Evolutionary conservation across 2,329 filamentous ascomycete genomes (phyloP), one percentile per base, ranked within the genome.

Genomic region (Ceratocystis alfenasii): DNA sequence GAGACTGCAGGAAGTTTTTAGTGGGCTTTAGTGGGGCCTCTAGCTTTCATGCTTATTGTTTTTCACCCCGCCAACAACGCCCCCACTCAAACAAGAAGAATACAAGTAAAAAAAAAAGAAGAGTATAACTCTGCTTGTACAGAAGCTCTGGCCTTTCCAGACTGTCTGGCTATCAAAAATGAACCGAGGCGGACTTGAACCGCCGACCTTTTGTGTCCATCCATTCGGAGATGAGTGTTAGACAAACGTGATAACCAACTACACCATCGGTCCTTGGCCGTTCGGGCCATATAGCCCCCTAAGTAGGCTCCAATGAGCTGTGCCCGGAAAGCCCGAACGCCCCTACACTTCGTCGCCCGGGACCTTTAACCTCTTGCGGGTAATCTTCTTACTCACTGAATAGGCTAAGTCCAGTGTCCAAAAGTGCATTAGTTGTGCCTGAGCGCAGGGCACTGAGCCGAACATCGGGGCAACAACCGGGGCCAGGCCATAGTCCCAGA

Each of bases 381-480:
- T 82, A 70, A 84, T 81, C 72, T 89, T 90, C 74, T 85, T 84
- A 76, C 85, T 88, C 71, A 90, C 87, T 0, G 84, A 82, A 74
- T 90, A 90, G 10, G 87, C 84, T 69, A 90, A 73, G 66, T 87
- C 79, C 44, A 86, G 76, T 0, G 84, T 88, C 81, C 85, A 89
- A 71, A 89, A 83, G 72, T 90, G 87, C 71, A 80, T 83, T 65
- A 89, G 74, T 69, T 87, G 82, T 1, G 87, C 87, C 69, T 89
- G 85, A 3, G 85, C 78, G 55, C 84, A 83, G 0, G 87, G 87
- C 20, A 89, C 81, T 0, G 85, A 81, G 20, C 87, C 87, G 70
- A 85, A 89, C 2, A 89, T 70, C 1, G 86, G 85, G 4, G 86
- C 87, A 8, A 87, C 84, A 8, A 89, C 72, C 0, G 87, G 87